A percentile compares a stretch with the other conserved stretches of the same genome.
phyloP scores from a whole-genome alignment of 768 basidiomycete species.

The Tricholomella constricta region DNA sequence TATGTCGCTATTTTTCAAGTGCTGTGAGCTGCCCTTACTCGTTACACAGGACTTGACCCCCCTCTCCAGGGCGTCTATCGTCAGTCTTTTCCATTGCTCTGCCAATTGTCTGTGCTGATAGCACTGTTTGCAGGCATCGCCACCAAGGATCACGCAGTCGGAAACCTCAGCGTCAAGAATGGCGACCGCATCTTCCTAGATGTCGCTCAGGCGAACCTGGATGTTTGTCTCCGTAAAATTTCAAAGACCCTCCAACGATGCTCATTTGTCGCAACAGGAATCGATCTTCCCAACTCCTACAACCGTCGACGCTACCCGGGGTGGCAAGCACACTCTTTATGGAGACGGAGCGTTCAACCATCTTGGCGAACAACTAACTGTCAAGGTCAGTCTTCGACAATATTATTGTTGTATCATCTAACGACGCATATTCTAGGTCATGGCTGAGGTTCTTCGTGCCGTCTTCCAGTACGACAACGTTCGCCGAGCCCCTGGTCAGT shows the following conservation, averaged over 20 bases:
- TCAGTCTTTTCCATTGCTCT: conserved; percentile 27
- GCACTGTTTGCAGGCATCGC: conserved; percentile 41
- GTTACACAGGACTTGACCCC: conserved; percentile 63
- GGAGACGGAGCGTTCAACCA: conserved; percentile 49
- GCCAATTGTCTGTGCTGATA: neutral
- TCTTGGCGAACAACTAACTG: conserved; percentile 52
- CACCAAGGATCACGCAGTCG: conserved; percentile 45
- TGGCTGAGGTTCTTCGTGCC: conserved; percentile 63
- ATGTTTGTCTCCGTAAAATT: conserved; percentile 44
- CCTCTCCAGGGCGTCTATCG: conserved; percentile 72
- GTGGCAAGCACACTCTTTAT: conserved; percentile 45
- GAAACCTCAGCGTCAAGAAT: conserved; percentile 43
- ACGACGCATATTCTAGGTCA: conserved; percentile 36
- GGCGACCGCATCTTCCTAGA: conserved; percentile 64
- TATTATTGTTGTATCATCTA: neutral
- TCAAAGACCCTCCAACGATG: neutral
- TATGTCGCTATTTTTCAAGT: conserved; percentile 35
- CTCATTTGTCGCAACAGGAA: conserved; percentile 34
- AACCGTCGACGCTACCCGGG: conserved; percentile 45
- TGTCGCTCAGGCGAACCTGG: conserved; percentile 53
- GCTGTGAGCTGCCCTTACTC: neutral
- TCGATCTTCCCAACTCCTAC: conserved; percentile 52
- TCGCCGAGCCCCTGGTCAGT: conserved; percentile 66
- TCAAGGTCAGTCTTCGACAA: conserved; percentile 42
- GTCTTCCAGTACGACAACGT: conserved; percentile 61